phyloP scores from a whole-genome alignment of 2,329 filamentous ascomycete genomes.

The Claviceps sp. region DNA sequence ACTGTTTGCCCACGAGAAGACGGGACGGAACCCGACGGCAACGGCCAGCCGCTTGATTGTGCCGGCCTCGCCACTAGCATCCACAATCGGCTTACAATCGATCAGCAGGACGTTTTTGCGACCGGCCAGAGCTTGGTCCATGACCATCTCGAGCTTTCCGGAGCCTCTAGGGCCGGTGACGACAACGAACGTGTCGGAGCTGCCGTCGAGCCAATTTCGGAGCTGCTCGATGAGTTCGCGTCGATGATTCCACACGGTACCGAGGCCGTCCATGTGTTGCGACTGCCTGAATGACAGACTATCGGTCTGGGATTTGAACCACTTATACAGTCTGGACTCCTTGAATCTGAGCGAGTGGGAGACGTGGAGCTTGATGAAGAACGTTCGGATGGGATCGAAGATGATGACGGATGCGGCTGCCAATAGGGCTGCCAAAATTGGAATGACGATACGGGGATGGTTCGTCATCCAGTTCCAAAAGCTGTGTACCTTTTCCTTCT shows the following conservation, averaged over 20 bases:
- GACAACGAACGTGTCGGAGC: constrained; percentile 82
- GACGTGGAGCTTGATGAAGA: constrained; percentile 82
- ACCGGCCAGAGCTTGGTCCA: constrained; percentile 69
- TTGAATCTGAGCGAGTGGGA: constrained; percentile 62
- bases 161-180: constrained; percentile 86
- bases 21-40: constrained; percentile 78
- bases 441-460: constrained; percentile 81
- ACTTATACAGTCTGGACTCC: constrained; percentile 61
- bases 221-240: constrained; percentile 72
- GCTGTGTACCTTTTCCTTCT: constrained; percentile 61
- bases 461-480: constrained; percentile 77
- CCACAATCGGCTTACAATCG: constrained; percentile 87
- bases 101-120: constrained; percentile 69
- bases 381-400: constrained; percentile 88
- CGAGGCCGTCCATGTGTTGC: constrained; percentile 54
- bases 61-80: constrained; percentile 74
- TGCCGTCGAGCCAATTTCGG: constrained; percentile 75
- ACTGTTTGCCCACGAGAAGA: constrained; percentile 95
- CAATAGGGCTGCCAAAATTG: constrained; percentile 64
- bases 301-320: constrained; percentile 54
- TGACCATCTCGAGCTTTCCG: constrained; percentile 75
- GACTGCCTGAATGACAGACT: constrained; percentile 50
- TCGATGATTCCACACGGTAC: constrained; percentile 78
- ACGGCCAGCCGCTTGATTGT: constrained; percentile 72
- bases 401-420: constrained; percentile 74